A percentile compares a stretch with the other conserved stretches of the same genome.
Conservation (phyloP, 2,329 filamentous ascomycete genomes). For the Aspergillus tubingensis region DNA sequence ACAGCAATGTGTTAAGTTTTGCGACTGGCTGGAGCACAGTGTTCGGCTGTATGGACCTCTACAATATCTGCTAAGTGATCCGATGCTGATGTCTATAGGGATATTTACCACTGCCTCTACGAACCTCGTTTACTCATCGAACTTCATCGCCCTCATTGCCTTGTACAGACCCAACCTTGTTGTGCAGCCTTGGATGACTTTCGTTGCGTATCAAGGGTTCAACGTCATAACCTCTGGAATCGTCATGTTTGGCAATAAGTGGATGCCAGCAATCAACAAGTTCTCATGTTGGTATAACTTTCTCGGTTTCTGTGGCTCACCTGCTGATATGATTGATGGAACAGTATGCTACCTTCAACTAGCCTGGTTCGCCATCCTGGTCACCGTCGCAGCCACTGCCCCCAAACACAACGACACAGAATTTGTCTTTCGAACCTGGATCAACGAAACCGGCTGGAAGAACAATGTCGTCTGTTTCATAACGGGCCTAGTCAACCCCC, state of each 20-base stretch:
- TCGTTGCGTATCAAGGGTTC: slow-evolving; percentile 42
- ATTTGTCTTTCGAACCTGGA: slow-evolving; percentile 57
- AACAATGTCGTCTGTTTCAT: slow-evolving; percentile 55
- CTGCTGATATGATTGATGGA: background rate
- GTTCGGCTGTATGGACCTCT: slow-evolving; percentile 35
- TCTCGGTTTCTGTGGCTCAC: background rate
- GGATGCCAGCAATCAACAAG: slow-evolving; percentile 48
- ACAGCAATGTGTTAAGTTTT: slow-evolving; percentile 47
- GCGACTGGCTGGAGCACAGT: slow-evolving; percentile 50
- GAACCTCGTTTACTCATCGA: slow-evolving; percentile 48
- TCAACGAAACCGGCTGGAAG: slow-evolving; percentile 57
- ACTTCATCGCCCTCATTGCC: slow-evolving; percentile 46
- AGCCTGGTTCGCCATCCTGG: slow-evolving; percentile 51
- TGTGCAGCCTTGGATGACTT: slow-evolving; percentile 52
- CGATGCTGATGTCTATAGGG: slow-evolving; percentile 31
- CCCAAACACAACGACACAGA: slow-evolving; percentile 47
- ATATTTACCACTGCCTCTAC: slow-evolving; percentile 50
- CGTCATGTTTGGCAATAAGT: slow-evolving; percentile 52
- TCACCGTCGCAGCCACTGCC: slow-evolving; percentile 52
- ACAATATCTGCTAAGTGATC: background rate
- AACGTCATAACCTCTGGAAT: slow-evolving; percentile 49
- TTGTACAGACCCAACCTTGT: slow-evolving; percentile 44
- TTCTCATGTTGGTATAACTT: slow-evolving; percentile 40
- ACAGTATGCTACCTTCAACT: slow-evolving; percentile 50
- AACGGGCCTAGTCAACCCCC: slow-evolving; percentile 52